phyloP scores from a whole-genome alignment of 495 filamentous ascomycete species.

The Lasiosphaeria hispida region DNA sequence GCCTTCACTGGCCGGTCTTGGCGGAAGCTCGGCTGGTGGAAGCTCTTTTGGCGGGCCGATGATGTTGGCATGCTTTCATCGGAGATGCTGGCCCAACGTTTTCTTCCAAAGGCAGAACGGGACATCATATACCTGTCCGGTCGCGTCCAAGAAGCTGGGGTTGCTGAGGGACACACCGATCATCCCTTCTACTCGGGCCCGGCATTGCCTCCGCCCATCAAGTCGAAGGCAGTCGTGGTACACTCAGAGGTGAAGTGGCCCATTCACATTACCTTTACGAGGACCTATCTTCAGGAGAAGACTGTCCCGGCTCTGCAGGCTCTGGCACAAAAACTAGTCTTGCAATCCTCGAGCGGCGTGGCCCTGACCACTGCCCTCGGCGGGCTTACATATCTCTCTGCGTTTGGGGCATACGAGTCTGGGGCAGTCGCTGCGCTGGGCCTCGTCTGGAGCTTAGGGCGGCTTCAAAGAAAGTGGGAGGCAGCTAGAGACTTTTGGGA shows the following conservation, averaged over 20 bases:
- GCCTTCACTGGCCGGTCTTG: slow-evolving; percentile 70
- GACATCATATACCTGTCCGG: slow-evolving; percentile 78
- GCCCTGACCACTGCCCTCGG: slow-evolving; percentile 62
- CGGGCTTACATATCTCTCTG: slow-evolving; percentile 65
- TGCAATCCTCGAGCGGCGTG: slow-evolving; percentile 69
- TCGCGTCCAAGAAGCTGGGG: slow-evolving; percentile 63
- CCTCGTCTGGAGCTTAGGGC: slow-evolving; percentile 65
- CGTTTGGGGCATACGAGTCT: slow-evolving; percentile 64
- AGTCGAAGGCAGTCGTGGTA: not conserved
- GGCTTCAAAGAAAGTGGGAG: slow-evolving; percentile 81
- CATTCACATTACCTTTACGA: slow-evolving; percentile 54
- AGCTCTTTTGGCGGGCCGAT: slow-evolving; percentile 90
- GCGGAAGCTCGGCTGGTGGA: slow-evolving; percentile 85
- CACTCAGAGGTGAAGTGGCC: slow-evolving; percentile 31
- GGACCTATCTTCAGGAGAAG: slow-evolving; percentile 56
- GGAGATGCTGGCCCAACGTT: slow-evolving; percentile 71
- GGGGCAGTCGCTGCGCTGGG: slow-evolving; percentile 78
- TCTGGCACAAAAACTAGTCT: slow-evolving; percentile 71
- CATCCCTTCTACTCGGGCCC: slow-evolving; percentile 21
- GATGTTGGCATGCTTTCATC: slow-evolving; percentile 79
- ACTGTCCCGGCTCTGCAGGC: slow-evolving; percentile 76
- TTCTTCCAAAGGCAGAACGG: slow-evolving; percentile 71
- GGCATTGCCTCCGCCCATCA: not conserved
- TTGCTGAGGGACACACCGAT: slow-evolving; percentile 5
- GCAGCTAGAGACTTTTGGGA: slow-evolving; percentile 67